phyloP scores from a whole-genome alignment of 2,329 filamentous ascomycete species.

The Cercospora beticola region DNA sequence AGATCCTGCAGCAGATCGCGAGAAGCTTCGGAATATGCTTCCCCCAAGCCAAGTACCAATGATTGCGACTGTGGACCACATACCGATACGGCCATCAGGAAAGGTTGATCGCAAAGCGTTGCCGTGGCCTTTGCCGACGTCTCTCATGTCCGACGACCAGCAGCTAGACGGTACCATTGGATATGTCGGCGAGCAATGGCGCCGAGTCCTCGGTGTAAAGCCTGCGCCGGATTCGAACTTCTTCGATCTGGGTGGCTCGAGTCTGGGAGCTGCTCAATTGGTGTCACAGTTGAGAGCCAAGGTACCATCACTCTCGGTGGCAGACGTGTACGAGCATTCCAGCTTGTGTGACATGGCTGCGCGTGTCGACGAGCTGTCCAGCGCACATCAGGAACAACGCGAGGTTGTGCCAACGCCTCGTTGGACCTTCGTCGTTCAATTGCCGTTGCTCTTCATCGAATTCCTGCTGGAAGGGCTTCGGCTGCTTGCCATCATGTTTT shows the following conservation, averaged over 20 bases:
- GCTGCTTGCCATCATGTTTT: slow-evolving; percentile 6
- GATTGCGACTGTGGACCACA: slow-evolving; percentile 9
- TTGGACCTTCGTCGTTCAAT: slow-evolving; percentile 7
- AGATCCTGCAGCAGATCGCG: slow-evolving; percentile 4
- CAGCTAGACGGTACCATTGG: neutral
- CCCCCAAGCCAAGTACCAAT: slow-evolving; percentile 13
- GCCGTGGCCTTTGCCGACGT: slow-evolving; percentile 9
- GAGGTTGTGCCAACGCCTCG: slow-evolving; percentile 1
- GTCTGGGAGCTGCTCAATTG: slow-evolving; percentile 11
- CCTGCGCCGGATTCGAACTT: slow-evolving; percentile 5
- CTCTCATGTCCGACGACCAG: neutral
- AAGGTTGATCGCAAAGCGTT: slow-evolving; percentile 12
- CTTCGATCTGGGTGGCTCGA: slow-evolving; percentile 14
- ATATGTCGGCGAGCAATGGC: slow-evolving; percentile 9
- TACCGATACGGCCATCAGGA: slow-evolving; percentile 7
- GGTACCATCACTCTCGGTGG: slow-evolving; percentile 4
- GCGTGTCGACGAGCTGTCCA: slow-evolving; percentile 5
- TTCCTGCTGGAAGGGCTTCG: slow-evolving; percentile 7
- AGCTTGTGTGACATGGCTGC: neutral
- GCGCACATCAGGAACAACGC: neutral
- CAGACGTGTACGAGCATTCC: slow-evolving; percentile 8
- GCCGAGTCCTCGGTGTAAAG: slow-evolving; percentile 8
- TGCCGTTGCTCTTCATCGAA: slow-evolving; percentile 3
- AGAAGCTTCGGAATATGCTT: slow-evolving; percentile 12
- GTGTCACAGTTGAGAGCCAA: slow-evolving; percentile 3